Evolutionary conservation across 2,329 filamentous ascomycete genomes (phyloP).

Genomic region (Fusarium ambrosium): DNA sequence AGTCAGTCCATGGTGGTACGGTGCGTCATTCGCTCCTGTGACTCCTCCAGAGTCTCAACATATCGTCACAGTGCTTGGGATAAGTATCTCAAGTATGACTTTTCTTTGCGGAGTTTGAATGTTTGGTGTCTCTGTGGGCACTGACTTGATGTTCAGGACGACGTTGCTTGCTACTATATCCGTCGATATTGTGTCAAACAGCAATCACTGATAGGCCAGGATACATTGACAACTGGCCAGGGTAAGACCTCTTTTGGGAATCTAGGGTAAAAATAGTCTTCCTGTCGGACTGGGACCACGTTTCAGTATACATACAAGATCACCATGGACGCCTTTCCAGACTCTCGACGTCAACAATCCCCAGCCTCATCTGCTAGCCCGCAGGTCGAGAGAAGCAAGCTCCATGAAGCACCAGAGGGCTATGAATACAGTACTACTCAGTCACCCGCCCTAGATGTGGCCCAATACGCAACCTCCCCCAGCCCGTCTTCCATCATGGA

Average conservation of each 20-base stretch:
- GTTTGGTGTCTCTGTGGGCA: not conserved
- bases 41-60: not conserved
- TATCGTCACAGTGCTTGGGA: not conserved
- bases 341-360: not conserved
- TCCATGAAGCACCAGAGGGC: slow-evolving; percentile 17
- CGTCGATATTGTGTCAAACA: not conserved
- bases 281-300: not conserved
- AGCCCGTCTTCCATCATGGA: slow-evolving; percentile 31
- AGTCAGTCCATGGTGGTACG: slow-evolving; percentile 26
- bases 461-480: slow-evolving; percentile 30
- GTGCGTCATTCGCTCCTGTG: slow-evolving; percentile 21
- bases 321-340: slow-evolving; percentile 20
- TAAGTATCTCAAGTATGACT: not conserved
- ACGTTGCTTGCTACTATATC: slow-evolving; percentile 5
- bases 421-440: slow-evolving; percentile 18
- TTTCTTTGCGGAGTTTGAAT: not conserved
- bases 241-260: not conserved
- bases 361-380: not conserved
- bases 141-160: not conserved
- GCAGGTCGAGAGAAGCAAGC: not conserved
- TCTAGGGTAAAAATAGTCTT: not conserved
- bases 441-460: slow-evolving; percentile 8
- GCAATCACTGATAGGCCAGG: slow-evolving; percentile 9
- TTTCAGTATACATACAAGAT: not conserved
- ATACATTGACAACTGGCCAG: not conserved